These are phyloP conservation scores for Lagenidium giganteum DNA, from an alignment of 352 stramenopile species.

Conservation along the genomic window DNA sequence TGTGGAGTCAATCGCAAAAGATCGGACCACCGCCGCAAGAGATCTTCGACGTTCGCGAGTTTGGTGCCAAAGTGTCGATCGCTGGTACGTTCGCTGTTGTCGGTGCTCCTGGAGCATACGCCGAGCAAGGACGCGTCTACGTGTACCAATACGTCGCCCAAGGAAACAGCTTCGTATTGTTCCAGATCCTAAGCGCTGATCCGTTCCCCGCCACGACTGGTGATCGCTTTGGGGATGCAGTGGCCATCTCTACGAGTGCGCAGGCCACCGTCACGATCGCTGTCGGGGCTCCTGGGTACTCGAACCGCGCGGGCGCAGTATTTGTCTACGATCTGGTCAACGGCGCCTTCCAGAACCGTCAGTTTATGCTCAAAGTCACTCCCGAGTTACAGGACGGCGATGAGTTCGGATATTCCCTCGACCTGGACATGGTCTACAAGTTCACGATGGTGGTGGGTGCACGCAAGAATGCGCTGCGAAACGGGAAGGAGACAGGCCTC, in stretches of 20 bases:
- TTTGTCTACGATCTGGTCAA: slow-evolving; percentile 73
- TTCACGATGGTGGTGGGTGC: slow-evolving; percentile 70
- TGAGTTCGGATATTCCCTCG: slow-evolving; percentile 61
- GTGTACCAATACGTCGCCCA: slow-evolving; percentile 65
- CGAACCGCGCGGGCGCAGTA: slow-evolving; percentile 37
- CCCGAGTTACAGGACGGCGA: slow-evolving; percentile 47
- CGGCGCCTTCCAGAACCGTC: slow-evolving; percentile 52
- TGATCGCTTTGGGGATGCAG: slow-evolving; percentile 65
- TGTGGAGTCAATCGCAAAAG: slow-evolving; percentile 59
- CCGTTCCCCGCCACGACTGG: slow-evolving; percentile 37
- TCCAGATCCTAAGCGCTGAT: slow-evolving; percentile 51
- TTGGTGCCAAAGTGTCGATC: slow-evolving; percentile 40
- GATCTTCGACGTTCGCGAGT: slow-evolving; percentile 49
- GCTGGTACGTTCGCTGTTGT: slow-evolving; percentile 48
- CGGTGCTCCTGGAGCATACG: slow-evolving; percentile 48
- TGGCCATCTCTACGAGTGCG: slow-evolving; percentile 50
- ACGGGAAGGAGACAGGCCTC: slow-evolving; percentile 33
- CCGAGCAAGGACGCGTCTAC: slow-evolving; percentile 59
- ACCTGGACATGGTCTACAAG: slow-evolving; percentile 64
- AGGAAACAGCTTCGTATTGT: slow-evolving; percentile 39
- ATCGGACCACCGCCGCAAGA: slow-evolving; percentile 30
- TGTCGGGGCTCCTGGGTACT: slow-evolving; percentile 69
- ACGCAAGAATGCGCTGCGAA: slow-evolving; percentile 30
- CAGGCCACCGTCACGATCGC: slow-evolving; percentile 40
- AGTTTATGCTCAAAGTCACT: slow-evolving; percentile 48